phyloP scores from a whole-genome alignment of 371 early-diverging fungal genomes.

The Mucor velutinosus region DNA sequence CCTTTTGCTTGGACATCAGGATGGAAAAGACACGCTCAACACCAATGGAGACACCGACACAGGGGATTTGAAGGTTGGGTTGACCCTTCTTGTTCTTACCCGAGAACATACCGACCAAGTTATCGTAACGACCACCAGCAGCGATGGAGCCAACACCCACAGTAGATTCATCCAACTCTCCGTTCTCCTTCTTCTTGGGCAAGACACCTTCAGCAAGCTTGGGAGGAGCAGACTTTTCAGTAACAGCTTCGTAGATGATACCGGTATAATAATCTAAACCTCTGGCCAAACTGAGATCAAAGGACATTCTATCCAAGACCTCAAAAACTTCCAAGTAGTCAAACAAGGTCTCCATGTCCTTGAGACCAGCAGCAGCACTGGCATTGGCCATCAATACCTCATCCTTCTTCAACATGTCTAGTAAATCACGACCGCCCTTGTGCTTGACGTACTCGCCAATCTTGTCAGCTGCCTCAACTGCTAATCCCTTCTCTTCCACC shows the following conservation, averaged over 20 bases:
- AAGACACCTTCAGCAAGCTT: slow-evolving; percentile 44
- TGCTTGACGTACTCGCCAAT: slow-evolving; percentile 90
- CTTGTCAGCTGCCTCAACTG: slow-evolving; percentile 77
- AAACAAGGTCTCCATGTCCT: slow-evolving; percentile 88
- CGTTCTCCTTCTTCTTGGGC: slow-evolving; percentile 45
- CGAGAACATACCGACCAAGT: slow-evolving; percentile 95
- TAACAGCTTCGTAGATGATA: slow-evolving; percentile 97
- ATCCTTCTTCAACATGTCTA: slow-evolving; percentile 70
- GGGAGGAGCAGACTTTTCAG: slow-evolving; percentile 65
- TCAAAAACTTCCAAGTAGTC: slow-evolving; percentile 86
- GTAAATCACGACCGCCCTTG: slow-evolving; percentile 81
- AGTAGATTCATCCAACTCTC: slow-evolving; percentile 75
- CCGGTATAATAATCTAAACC: slow-evolving; percentile 99
- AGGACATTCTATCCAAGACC: slow-evolving; percentile 75
- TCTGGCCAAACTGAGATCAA: slow-evolving; percentile 97
- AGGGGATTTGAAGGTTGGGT: slow-evolving; percentile 83
- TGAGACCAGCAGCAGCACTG: slow-evolving; percentile 83
- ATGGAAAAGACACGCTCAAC: slow-evolving; percentile 97
- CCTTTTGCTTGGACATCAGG: slow-evolving; percentile 65
- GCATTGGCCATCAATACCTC: slow-evolving; percentile 64
- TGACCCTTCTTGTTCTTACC: slow-evolving; percentile 68
- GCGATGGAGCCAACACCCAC: slow-evolving; percentile 97
- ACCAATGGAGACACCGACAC: slow-evolving; percentile 98
- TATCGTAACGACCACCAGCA: slow-evolving; percentile 99
- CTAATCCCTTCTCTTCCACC: slow-evolving; percentile 90